These are phyloP conservation scores for Hygrophila difformis DNA, from an alignment of 257 asterid species.

Conservation along the genomic window DNA sequence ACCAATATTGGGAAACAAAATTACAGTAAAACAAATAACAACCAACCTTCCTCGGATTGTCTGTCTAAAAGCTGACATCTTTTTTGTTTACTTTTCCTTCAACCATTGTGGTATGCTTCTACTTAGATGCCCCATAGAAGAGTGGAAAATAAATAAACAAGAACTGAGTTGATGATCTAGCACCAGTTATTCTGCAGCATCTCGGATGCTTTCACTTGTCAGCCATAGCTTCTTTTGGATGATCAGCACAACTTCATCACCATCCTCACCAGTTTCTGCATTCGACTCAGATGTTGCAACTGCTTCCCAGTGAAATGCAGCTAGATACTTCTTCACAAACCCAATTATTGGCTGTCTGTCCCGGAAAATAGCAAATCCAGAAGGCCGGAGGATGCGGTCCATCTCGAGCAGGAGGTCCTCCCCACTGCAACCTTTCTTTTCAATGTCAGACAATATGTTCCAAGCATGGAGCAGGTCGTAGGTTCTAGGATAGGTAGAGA, in stretches of 20 bases:
- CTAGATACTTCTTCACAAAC: constrained; percentile 54
- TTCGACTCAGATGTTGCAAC: constrained; percentile 39
- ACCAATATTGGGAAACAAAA: too few relatives aligned
- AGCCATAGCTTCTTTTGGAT: constrained; percentile 69
- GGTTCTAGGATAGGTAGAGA: constrained; percentile 72
- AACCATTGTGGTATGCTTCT: too few relatives aligned
- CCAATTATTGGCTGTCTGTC: constrained; percentile 57
- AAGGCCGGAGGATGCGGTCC: constrained; percentile 75
- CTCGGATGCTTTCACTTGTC: constrained; percentile 53
- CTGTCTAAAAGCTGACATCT: too few relatives aligned
- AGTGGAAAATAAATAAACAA: too few relatives aligned
- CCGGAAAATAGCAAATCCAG: constrained; percentile 52
- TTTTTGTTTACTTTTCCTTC: too few relatives aligned
- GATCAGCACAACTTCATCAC: constrained; percentile 44
- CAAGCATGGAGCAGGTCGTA: constrained; percentile 81
- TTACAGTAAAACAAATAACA: too few relatives aligned
- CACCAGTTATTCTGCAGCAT: too few relatives aligned
- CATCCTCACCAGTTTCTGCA: constrained; percentile 44
- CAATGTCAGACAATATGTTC: constrained; percentile 63
- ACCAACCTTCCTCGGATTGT: too few relatives aligned
- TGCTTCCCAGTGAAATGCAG: constrained; percentile 78
- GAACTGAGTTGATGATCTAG: too few relatives aligned
- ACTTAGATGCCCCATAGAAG: too few relatives aligned
- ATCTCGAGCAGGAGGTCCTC: constrained; percentile 75
- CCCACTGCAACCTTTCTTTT: constrained; percentile 72